Percentiles rank a stretch among this genome's conserved stretches.
These are phyloP conservation scores for Acanthamoeba polyphaga DNA, from an alignment of 208 protist genomes.

Conservation along the genomic window DNA sequence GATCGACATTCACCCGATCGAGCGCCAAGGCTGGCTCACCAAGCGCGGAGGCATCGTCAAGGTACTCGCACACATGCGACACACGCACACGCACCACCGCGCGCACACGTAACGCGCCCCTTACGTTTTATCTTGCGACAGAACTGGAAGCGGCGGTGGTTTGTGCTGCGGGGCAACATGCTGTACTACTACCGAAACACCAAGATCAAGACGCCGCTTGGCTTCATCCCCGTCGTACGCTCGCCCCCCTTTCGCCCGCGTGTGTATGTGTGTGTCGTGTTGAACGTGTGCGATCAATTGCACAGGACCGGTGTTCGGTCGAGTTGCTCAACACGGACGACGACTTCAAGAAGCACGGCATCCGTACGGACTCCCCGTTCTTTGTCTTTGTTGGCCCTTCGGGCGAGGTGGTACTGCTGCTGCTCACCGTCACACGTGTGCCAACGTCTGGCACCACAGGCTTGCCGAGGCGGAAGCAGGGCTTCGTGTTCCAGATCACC, in stretches of 20 bases:
- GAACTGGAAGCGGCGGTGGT: constrained; percentile 40
- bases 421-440: not conserved
- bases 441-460: not conserved
- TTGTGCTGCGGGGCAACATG: constrained; percentile 39
- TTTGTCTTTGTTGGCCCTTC: not conserved
- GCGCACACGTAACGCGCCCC: not conserved
- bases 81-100: too few relatives aligned
- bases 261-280: not conserved
- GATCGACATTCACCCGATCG: constrained; percentile 48
- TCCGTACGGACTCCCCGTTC: not conserved
- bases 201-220: constrained; percentile 33
- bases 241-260: not conserved
- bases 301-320: constrained; percentile 28
- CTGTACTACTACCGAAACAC: constrained; percentile 28
- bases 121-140: not conserved
- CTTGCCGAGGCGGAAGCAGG: not conserved
- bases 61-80: not conserved
- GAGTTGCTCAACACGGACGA: constrained; percentile 26
- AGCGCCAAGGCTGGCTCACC: constrained; percentile 47
- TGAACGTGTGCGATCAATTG: not conserved
- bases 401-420: too few relatives aligned
- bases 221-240: constrained; percentile 42
- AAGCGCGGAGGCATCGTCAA: constrained; percentile 55
- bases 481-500: constrained; percentile 64
- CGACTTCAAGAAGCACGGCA: constrained; percentile 53